phyloP scores from a whole-genome alignment of 2,329 filamentous ascomycete genomes.

The Sporothrix humicola region DNA sequence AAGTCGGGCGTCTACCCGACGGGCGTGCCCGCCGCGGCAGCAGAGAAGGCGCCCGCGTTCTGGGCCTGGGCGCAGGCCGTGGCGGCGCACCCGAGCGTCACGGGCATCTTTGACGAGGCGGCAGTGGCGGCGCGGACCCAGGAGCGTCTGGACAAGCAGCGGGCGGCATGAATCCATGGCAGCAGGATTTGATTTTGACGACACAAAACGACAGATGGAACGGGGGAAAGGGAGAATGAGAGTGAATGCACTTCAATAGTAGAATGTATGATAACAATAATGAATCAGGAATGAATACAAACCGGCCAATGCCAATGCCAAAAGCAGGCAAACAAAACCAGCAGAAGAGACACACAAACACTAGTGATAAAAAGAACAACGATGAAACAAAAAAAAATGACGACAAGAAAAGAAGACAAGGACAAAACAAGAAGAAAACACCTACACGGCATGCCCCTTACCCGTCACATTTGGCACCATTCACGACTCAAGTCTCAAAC shows the following conservation, averaged over 20 bases:
- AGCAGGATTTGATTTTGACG: conserved; percentile 8
- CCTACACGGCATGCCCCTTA: neutral
- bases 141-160: conserved; percentile 37
- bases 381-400: neutral
- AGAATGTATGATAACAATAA: conserved; percentile 1
- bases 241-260: no score
- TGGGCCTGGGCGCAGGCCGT: conserved; percentile 69
- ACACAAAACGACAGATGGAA: neutral
- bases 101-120: conserved; percentile 64
- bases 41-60: conserved; percentile 65
- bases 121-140: conserved; percentile 46
- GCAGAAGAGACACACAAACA: no score
- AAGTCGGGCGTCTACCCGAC: conserved; percentile 62
- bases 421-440: neutral
- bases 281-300: conserved; percentile 13
- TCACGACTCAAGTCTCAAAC: no score
- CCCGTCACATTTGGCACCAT: no score
- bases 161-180: conserved; percentile 33
- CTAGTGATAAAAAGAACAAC: no score
- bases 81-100: conserved; percentile 68
- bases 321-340: no score
- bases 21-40: conserved; percentile 43
- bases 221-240: neutral
- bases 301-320: no score
- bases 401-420: neutral